These are phyloP conservation scores for Boletus semigastroideus DNA, from an alignment of 1,284 basidiomycete species.

Conservation along the genomic window DNA sequence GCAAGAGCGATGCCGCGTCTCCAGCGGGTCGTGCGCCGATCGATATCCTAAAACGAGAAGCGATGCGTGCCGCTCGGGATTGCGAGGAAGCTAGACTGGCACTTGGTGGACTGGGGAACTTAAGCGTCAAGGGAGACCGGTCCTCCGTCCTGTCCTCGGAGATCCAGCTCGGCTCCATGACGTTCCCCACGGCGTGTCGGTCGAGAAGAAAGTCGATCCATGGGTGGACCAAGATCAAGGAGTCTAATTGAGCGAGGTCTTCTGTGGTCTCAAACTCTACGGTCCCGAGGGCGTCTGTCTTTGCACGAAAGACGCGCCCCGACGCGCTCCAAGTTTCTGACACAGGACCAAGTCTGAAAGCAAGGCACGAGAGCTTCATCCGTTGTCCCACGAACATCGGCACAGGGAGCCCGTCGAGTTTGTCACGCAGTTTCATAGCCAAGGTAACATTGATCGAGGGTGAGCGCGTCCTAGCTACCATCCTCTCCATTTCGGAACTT, in stretches of 20 bases:
- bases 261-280: not conserved
- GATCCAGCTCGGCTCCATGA: too few species aligned
- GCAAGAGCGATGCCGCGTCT: too few species aligned
- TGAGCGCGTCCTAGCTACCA: not conserved
- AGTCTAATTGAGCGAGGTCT: not conserved
- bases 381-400: not conserved
- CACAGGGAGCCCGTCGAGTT: not conserved
- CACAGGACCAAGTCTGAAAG: conserved; percentile 2
- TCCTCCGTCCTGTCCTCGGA: too few species aligned
- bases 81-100: too few species aligned
- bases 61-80: too few species aligned
- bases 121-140: too few species aligned
- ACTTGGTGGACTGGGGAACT: too few species aligned
- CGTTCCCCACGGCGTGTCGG: too few species aligned
- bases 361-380: conserved; percentile 8
- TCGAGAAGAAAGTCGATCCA: too few species aligned
- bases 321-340: not conserved
- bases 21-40: too few species aligned
- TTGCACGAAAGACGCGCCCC: not conserved
- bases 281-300: not conserved
- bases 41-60: too few species aligned
- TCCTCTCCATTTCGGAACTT: not conserved
- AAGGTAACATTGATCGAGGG: not conserved
- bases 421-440: not conserved
- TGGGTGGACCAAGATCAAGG: not conserved